Conservation (phyloP, 495 filamentous ascomycete genomes). For the Acidiella bohemica region DNA sequence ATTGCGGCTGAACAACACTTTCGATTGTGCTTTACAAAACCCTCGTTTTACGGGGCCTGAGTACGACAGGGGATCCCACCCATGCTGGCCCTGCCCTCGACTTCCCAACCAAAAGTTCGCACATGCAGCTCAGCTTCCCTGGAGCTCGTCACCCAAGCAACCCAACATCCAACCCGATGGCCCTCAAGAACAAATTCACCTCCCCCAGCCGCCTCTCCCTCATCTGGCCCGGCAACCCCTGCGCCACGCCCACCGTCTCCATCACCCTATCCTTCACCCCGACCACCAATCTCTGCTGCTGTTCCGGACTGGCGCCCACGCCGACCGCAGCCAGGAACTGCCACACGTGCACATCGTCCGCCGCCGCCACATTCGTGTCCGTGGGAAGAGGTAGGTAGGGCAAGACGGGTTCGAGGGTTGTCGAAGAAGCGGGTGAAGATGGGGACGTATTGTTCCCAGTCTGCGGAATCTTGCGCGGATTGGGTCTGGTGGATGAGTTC, state of each 20-base stretch:
- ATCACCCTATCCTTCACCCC: slow-evolving; percentile 97
- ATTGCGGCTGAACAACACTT: too few species aligned
- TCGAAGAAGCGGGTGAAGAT: slow-evolving; percentile 82
- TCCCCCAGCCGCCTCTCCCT: slow-evolving; percentile 66
- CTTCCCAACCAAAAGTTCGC: too few species aligned
- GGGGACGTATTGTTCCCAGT: slow-evolving; percentile 62
- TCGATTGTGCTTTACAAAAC: too few species aligned
- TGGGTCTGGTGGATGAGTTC: slow-evolving; percentile 76
- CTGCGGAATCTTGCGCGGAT: slow-evolving; percentile 37
- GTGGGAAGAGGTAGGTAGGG: slow-evolving; percentile 78
- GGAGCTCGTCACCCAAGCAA: slow-evolving; percentile 65
- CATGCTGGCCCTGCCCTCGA: too few species aligned
- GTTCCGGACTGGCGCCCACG: slow-evolving; percentile 78
- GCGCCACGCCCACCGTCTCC: slow-evolving; percentile 80
- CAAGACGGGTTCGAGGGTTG: slow-evolving; percentile 64
- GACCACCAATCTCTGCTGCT: slow-evolving; percentile 85
- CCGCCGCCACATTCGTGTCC: slow-evolving; percentile 47
- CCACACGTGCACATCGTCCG: slow-evolving; percentile 81
- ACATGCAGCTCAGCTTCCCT: too few species aligned
- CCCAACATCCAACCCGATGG: slow-evolving; percentile 93
- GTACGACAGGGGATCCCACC: too few species aligned
- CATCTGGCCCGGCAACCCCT: slow-evolving; percentile 77
- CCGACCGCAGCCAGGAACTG: slow-evolving; percentile 91
- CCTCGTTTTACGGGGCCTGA: too few species aligned
- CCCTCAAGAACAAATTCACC: slow-evolving; percentile 96